Percentiles rank a stretch among this genome's conserved stretches.
Evolutionary conservation across 345 rosid species (phyloP).

Genomic region (Lepidium sativum): DNA sequence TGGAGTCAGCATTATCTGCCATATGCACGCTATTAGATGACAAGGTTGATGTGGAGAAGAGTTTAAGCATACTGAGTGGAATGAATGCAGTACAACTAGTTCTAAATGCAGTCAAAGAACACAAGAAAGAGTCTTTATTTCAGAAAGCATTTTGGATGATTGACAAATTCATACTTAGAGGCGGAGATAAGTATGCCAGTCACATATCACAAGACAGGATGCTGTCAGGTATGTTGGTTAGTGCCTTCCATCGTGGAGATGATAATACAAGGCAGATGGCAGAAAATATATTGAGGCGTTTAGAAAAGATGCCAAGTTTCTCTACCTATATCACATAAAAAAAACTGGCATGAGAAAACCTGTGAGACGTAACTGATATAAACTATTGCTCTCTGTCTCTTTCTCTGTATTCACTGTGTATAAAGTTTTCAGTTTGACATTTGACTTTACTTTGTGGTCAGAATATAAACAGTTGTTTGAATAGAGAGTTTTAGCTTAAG

Average conservation of each 20-base stretch:
- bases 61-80: constrained; percentile 52
- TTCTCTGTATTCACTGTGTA: not conserved
- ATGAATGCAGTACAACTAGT: constrained; percentile 45
- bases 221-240: constrained; percentile 54
- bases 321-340: constrained; percentile 36
- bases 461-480: not conserved
- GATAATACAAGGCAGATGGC: constrained; percentile 73
- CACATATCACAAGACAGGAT: constrained; percentile 64
- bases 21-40: constrained; percentile 77
- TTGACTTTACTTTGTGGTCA: not conserved
- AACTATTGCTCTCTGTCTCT: constrained; percentile 6
- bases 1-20: constrained; percentile 78
- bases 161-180: constrained; percentile 67
- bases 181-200: constrained; percentile 43
- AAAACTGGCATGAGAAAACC: constrained; percentile 6
- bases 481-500: not conserved
- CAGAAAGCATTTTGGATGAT: constrained; percentile 82
- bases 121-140: constrained; percentile 53
- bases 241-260: constrained; percentile 74
- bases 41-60: constrained; percentile 62
- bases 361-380: not conserved
- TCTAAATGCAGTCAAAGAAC: constrained; percentile 59
- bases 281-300: constrained; percentile 61
- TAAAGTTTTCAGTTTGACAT: constrained; percentile 20
- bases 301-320: constrained; percentile 64